Conservation (phyloP, 805 yeast species). For the Wickerhamomyces bovis region DNA sequence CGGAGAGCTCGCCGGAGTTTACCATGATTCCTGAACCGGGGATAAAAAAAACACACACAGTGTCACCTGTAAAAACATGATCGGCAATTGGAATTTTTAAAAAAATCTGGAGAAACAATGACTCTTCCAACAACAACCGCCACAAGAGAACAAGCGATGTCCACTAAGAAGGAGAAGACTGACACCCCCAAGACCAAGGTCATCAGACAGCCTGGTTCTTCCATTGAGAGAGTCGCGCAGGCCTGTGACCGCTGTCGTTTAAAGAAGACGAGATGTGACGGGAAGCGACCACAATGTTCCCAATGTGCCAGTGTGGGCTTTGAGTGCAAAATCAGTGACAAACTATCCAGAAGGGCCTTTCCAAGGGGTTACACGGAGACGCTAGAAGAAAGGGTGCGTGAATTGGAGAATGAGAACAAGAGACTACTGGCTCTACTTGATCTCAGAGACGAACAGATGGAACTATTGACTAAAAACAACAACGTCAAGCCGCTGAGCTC, state of each 20-base stretch:
- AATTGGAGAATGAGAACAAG: slow-evolving; percentile 74
- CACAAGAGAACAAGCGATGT: not conserved
- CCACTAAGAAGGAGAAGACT: slow-evolving; percentile 1
- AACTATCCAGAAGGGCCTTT: slow-evolving; percentile 76
- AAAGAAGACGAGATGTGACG: slow-evolving; percentile 76
- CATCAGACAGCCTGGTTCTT: slow-evolving; percentile 64
- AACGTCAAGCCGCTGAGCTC: slow-evolving; percentile 25
- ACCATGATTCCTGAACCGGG: not conserved
- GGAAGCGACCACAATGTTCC: slow-evolving; percentile 65
- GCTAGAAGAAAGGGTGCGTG: slow-evolving; percentile 81
- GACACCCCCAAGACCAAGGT: slow-evolving; percentile 29
- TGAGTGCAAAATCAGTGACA: slow-evolving; percentile 84
- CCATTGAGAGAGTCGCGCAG: slow-evolving; percentile 70
- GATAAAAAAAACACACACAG: not conserved
- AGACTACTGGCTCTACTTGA: slow-evolving; percentile 59
- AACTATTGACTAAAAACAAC: slow-evolving; percentile 28
- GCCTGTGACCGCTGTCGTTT: slow-evolving; percentile 89
- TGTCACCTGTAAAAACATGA: no score
- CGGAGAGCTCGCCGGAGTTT: not conserved
- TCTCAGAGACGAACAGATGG: slow-evolving; percentile 58
- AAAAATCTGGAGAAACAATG: not conserved
- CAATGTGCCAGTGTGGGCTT: slow-evolving; percentile 81
- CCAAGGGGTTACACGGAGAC: slow-evolving; percentile 93
- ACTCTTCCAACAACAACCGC: not conserved
- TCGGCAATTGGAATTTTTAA: no score